Evolutionary conservation across 2,329 filamentous ascomycete genomes (phyloP).

Genomic region (Trichoderma cornu-damae): DNA sequence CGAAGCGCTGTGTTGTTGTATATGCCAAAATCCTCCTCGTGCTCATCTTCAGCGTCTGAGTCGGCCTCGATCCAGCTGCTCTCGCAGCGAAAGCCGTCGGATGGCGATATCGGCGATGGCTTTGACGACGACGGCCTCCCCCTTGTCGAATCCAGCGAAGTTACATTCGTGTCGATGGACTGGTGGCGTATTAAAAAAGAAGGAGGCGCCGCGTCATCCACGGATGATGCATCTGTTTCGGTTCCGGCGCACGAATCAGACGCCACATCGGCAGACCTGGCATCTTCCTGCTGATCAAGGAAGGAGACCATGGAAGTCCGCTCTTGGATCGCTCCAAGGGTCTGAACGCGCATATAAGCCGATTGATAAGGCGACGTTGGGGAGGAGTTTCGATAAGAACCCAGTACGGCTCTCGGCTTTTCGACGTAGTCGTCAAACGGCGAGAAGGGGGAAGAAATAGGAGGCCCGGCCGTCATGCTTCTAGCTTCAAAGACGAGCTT

Average conservation of each 20-base stretch:
- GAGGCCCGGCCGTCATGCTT: slow-evolving; percentile 49
- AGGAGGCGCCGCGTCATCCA: slow-evolving; percentile 30
- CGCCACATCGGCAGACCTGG: slow-evolving; percentile 23
- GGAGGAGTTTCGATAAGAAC: slow-evolving; percentile 10
- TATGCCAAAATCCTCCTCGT: slow-evolving; percentile 13
- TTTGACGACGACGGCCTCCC: slow-evolving; percentile 28
- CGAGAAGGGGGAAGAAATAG: slow-evolving; percentile 27
- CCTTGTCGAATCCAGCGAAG: slow-evolving; percentile 33
- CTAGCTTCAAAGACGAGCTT: slow-evolving; percentile 44
- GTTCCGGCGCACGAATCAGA: slow-evolving; percentile 34
- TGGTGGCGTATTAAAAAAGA: slow-evolving; percentile 32
- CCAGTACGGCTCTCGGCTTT: background rate
- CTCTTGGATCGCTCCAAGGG: slow-evolving; percentile 36
- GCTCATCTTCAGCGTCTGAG: slow-evolving; percentile 30
- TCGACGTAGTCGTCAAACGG: background rate
- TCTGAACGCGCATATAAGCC: slow-evolving; percentile 29
- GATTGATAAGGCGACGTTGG: slow-evolving; percentile 30
- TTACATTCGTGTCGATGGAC: slow-evolving; percentile 35
- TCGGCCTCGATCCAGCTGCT: slow-evolving; percentile 38
- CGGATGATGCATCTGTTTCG: slow-evolving; percentile 28
- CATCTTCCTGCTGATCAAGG: slow-evolving; percentile 25
- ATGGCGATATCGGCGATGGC: slow-evolving; percentile 19
- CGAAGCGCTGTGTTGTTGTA: slow-evolving; percentile 7
- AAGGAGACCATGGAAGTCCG: slow-evolving; percentile 35
- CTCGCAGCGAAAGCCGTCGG: slow-evolving; percentile 22